A percentile compares a stretch with the other conserved stretches of the same genome.
Conservation (phyloP, 2,329 filamentous ascomycete species). For the Lasiodiplodia hormozganensis region DNA sequence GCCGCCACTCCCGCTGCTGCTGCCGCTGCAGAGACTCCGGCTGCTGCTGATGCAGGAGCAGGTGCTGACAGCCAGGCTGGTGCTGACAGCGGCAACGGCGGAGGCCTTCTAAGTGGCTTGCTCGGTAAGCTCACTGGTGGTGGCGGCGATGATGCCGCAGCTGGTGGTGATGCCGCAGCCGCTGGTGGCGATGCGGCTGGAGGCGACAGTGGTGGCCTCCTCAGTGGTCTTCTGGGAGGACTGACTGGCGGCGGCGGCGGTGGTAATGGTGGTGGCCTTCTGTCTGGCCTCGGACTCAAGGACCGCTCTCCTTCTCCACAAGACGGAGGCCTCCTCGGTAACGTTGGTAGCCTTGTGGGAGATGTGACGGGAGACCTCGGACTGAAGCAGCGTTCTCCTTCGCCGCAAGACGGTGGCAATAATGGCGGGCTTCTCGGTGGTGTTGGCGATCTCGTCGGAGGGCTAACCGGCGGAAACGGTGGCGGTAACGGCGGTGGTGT, state of each 20-base stretch:
- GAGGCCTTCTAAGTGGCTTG: neutral
- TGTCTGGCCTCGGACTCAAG: slow-evolving; percentile 12
- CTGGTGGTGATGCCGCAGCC: neutral
- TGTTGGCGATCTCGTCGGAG: neutral
- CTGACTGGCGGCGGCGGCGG: neutral
- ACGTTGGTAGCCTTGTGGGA: neutral
- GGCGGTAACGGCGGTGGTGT: too few relatives aligned
- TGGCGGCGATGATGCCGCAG: neutral
- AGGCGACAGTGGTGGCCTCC: neutral
- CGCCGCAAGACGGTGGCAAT: neutral
- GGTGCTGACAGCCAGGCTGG: neutral
- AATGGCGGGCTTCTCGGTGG: too few relatives aligned
- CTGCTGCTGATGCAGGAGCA: neutral
- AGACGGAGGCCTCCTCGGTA: neutral
- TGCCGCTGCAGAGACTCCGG: neutral
- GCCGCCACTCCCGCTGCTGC: neutral
- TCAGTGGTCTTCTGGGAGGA: neutral
- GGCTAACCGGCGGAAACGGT: too few relatives aligned
- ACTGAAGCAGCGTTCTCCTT: neutral
- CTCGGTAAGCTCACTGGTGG: neutral
- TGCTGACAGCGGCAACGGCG: neutral
- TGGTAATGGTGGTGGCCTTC: neutral
- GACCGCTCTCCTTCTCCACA: slow-evolving; percentile 4
- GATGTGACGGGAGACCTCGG: neutral
- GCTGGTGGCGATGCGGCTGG: neutral